A percentile compares a stretch with the other conserved stretches of the same genome.
These are phyloP conservation scores for Eremomyces bilateralis DNA, from an alignment of 495 filamentous ascomycete genomes.

Conservation along the genomic window DNA sequence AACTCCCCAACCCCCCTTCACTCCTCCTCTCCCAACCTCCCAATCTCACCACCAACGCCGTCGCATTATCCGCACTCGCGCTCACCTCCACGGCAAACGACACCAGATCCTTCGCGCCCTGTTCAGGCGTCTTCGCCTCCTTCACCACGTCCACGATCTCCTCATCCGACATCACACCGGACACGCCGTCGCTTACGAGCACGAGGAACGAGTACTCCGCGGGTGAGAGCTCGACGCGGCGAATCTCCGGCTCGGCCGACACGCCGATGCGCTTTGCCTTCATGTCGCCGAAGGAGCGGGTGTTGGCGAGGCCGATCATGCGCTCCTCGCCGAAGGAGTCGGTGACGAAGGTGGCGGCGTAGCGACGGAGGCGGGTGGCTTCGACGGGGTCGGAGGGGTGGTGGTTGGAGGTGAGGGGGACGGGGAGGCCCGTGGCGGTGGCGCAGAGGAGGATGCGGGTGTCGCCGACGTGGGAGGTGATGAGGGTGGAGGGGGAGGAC, in stretches of 20 bases:
- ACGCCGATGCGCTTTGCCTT: conserved; percentile 80
- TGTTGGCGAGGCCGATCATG: conserved; percentile 82
- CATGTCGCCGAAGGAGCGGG: conserved; percentile 81
- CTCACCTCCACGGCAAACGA: conserved; percentile 68
- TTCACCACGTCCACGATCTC: conserved; percentile 93
- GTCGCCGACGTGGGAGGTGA: conserved; percentile 86
- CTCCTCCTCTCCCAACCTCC: conserved; percentile 87
- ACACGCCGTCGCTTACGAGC: conserved; percentile 71
- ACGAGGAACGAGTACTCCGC: conserved; percentile 78
- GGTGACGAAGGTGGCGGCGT: conserved; percentile 67
- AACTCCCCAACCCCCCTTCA: conserved; percentile 69
- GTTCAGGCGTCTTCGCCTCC: conserved; percentile 73
- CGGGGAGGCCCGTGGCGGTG: conserved; percentile 51
- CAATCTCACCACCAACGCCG: conserved; percentile 73
- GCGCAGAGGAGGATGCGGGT: conserved; percentile 75
- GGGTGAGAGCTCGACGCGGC: conserved; percentile 46
- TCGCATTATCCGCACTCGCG: conserved; percentile 72
- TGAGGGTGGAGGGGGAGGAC: conserved; percentile 51
- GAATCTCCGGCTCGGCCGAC: conserved; percentile 75
- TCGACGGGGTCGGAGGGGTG: conserved; percentile 75
- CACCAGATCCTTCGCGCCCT: conserved; percentile 58
- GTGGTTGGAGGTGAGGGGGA: conserved; percentile 70
- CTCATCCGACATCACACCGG: conserved; percentile 62
- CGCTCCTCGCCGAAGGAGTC: conserved; percentile 97
- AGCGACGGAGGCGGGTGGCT: conserved; percentile 61